Percentiles rank a stretch among this genome's conserved stretches.
Conservation (phyloP, 2,329 filamentous ascomycete genomes). For the Diplodia corticola region DNA sequence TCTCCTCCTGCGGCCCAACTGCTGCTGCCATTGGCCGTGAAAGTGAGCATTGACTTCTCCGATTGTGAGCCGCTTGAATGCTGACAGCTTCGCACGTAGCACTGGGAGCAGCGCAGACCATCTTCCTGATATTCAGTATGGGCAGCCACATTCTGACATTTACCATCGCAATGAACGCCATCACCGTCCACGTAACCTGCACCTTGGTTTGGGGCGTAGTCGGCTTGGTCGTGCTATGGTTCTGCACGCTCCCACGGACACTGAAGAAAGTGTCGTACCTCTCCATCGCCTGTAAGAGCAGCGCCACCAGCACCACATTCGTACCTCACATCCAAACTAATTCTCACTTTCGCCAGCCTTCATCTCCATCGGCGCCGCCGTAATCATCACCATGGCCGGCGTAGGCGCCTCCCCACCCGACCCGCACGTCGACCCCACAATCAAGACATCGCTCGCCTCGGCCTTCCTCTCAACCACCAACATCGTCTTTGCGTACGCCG, state of each 20-base stretch:
- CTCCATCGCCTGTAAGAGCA: slow-evolving; percentile 56
- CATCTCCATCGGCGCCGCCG: slow-evolving; percentile 39
- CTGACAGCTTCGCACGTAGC: neutral
- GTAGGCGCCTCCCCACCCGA: slow-evolving; percentile 31
- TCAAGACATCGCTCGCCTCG: slow-evolving; percentile 44
- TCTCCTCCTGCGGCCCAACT: slow-evolving; percentile 19
- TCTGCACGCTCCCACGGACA: slow-evolving; percentile 62
- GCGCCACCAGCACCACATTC: neutral
- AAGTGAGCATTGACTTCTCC: neutral
- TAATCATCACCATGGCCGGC: slow-evolving; percentile 43
- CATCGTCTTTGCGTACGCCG: slow-evolving; percentile 69
- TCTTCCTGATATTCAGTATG: slow-evolving; percentile 24
- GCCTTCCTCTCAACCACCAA: slow-evolving; percentile 49
- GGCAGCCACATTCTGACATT: slow-evolving; percentile 24
- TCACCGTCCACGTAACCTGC: slow-evolving; percentile 23
- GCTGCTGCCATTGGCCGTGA: slow-evolving; percentile 19
- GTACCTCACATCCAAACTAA: neutral
- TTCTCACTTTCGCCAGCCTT: slow-evolving; percentile 22
- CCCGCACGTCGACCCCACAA: slow-evolving; percentile 27
- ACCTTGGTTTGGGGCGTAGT: slow-evolving; percentile 55
- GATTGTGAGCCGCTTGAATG: neutral
- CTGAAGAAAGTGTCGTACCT: slow-evolving; percentile 63
- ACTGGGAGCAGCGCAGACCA: slow-evolving; percentile 18
- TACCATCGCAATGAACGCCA: slow-evolving; percentile 27
- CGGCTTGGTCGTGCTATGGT: slow-evolving; percentile 59